These are phyloP conservation scores for Protomyces macrosporus DNA, from an alignment of 1,139 yeast species.

Conservation along the genomic window DNA sequence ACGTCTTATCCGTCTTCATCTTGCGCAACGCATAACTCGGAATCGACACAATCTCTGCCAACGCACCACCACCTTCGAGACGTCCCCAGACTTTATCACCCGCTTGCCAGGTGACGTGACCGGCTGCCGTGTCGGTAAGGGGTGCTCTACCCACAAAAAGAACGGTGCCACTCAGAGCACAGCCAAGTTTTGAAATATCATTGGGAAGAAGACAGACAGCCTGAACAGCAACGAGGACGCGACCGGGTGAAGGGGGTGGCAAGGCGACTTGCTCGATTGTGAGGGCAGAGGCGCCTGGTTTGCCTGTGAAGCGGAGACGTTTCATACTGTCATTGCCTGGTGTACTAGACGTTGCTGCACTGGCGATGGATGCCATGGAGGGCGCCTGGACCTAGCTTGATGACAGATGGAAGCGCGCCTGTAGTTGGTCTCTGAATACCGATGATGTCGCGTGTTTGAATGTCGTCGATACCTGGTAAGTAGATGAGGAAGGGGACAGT, in stretches of 20 bases:
- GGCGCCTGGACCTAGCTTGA: neutral
- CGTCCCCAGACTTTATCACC: neutral
- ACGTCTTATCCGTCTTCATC: slow-evolving; percentile 19
- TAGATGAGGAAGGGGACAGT: neutral
- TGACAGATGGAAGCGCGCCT: neutral
- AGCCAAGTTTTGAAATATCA: neutral
- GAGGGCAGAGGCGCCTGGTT: neutral
- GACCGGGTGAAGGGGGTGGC: slow-evolving; percentile 1
- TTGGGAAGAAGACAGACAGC: slow-evolving; percentile 5
- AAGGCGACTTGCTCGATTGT: neutral
- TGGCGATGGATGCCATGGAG: no score
- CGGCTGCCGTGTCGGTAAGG: neutral
- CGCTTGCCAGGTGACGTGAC: neutral
- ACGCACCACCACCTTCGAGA: neutral
- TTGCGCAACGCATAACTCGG: slow-evolving; percentile 17
- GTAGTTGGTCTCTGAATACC: neutral
- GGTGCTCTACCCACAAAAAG: neutral
- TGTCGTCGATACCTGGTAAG: neutral
- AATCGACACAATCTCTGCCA: neutral
- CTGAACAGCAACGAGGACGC: slow-evolving; percentile 7
- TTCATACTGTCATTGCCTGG: neutral
- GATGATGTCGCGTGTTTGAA: neutral
- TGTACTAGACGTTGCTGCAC: no score
- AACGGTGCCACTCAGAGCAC: slow-evolving; percentile 19
- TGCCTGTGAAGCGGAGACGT: neutral